Evolutionary conservation across 1,139 yeast genomes (phyloP), one percentile per base, ranked within the genome.

Genomic region (Groenewaldozyma sp.): DNA sequence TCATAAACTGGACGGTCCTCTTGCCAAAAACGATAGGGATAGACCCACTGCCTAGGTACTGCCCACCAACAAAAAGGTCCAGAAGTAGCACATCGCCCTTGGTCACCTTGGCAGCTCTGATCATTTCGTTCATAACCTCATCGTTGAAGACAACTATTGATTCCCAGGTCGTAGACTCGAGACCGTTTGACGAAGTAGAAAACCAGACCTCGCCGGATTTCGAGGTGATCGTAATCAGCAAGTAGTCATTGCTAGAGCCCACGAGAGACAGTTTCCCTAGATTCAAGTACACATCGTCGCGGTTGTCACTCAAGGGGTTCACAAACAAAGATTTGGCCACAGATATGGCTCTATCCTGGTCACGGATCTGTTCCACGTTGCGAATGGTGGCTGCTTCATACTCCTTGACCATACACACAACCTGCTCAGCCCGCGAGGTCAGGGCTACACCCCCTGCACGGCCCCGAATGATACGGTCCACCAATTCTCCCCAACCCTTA

Each of bases 401-500:
- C 57, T 83, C 94, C 59, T 82, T 83, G 35, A 83, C 75, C 2
- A 86, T 71, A 19, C 84, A 74, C 28, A 76, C 73, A 51, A 84
- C 68, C 44, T 71, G 73, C 51, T 81, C 87, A 6, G 94, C 91
- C 58, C 93, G 71, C 24, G 93, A 91, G 48, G 83, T 83, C 27
- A 82, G 73, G 3, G 91, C 59, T 54, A 86, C 78, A 50, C 95
- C 95, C 43, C 73, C 74, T 45, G 73, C 74, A 1, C 93, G 74
- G 26, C 94, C 94, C 21, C 76, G 60, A 48, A 86, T 79, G 48
- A 86, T 81, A 54, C 94, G 68, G 52, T 84, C 88, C 26, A 82
- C 75, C 38, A 82, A 64, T 49, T 81, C 93, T 62, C 95, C 95
- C 95, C 95, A 86, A 38, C 95, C 95, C 46, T 76, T 72, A 58